Base-by-base conservation (phyloP, 2,329 filamentous ascomycete species). In the Colletotrichum plurivorum region DNA sequence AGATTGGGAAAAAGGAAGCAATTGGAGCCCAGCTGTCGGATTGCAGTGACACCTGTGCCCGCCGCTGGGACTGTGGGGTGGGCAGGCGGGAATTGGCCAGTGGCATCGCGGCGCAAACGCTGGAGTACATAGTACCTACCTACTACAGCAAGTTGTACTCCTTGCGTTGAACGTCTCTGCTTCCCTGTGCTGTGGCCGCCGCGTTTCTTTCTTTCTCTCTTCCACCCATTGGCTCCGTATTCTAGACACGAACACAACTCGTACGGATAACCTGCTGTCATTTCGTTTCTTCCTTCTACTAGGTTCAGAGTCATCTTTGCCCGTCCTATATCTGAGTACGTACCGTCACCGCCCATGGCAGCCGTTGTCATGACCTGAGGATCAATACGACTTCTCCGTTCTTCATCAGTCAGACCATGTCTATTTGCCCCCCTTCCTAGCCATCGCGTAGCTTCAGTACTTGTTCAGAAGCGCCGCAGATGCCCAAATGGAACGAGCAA, bases 21-120 rank as follows among this genome's bases (percentile, higher is more conserved):
- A 43, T 20, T 27, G 48, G 46, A 20, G 45, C 57, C 57, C 41
- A 62, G 25, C 25, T 56, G 39, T 49, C 56, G 57, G 57, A 62
- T 66, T 53, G 51, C 45, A 65, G 41, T 58, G 46, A 59, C 60
- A 58, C 51, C 51, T 63, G 51, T 52, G 22, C 48, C 53, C 60
- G 41, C 65, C 53, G 52, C 46, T 46, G 58, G 58, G 52, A 52
- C 43, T 36, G 51, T 45, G 59, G 59, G 58, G 31, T 36, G 63
- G 56, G n/a, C 25, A 20, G 25, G 12, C 16, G 52, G 18, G 12
- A n/a, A 56, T 46, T 53, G 36, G 20, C 62, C 62, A 60, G 62
- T 65, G 15, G 48, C 18, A 25, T 64, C 39, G 36, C n/a, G 25
- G 48, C 27, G 52, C 43, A 12, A n/a, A 25, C 20, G 27, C 59